phyloP scores from a whole-genome alignment of 371 early-diverging fungal genomes.

The Syncephalastrum monosporum region DNA sequence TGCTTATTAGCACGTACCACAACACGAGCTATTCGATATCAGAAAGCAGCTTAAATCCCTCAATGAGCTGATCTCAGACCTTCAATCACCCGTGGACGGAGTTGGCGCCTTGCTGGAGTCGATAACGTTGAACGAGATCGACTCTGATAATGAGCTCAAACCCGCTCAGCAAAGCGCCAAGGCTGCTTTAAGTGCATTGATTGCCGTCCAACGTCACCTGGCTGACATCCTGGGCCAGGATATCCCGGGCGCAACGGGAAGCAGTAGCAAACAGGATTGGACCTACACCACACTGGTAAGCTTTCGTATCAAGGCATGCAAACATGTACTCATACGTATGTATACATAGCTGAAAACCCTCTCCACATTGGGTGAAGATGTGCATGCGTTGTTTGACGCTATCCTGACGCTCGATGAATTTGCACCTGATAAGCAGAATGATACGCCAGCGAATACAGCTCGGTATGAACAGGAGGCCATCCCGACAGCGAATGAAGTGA shows the following conservation, averaged over 20 bases:
- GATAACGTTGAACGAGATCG: slow-evolving; percentile 38
- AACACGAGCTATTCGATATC: slow-evolving; percentile 2
- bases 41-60: slow-evolving; percentile 5
- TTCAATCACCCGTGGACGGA: slow-evolving; percentile 29
- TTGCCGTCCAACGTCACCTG: slow-evolving; percentile 1
- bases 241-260: slow-evolving; percentile 10
- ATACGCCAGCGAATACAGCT: too few relatives aligned
- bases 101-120: slow-evolving; percentile 38
- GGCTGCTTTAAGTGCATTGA: slow-evolving; percentile 11
- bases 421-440: slow-evolving; percentile 23
- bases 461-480: too few relatives aligned
- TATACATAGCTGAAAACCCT: slow-evolving; percentile 4
- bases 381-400: slow-evolving; percentile 26
- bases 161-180: slow-evolving; percentile 47
- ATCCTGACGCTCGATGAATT: slow-evolving; percentile 38
- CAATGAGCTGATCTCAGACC: slow-evolving; percentile 3
- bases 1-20: slow-evolving; percentile 2
- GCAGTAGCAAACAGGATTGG: background rate
- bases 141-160: slow-evolving; percentile 41
- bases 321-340: background rate
- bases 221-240: slow-evolving; percentile 5
- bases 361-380: slow-evolving; percentile 4
- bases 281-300: slow-evolving; percentile 27
- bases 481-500: too few relatives aligned
- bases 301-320: background rate